These are phyloP conservation scores for Crithidia acanthocephali DNA, from an alignment of 208 protist species.

Conservation along the genomic window DNA sequence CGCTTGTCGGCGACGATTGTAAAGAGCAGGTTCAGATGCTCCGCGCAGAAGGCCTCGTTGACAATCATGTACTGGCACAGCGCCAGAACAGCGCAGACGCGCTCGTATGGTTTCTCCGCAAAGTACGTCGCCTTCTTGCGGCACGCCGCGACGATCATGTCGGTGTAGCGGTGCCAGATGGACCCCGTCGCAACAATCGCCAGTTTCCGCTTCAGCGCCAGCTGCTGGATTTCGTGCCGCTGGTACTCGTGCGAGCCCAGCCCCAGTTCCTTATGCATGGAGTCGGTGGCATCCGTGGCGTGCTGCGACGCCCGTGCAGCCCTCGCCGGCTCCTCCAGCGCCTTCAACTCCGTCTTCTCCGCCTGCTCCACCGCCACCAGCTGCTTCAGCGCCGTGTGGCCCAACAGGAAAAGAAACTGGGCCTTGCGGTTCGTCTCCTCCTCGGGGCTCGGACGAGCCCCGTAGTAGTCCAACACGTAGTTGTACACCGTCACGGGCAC, in stretches of 20 bases:
- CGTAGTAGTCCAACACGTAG: conserved; percentile 80
- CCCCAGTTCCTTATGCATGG: conserved; percentile 89
- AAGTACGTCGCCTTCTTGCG: conserved; percentile 46
- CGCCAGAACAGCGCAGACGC: conserved; percentile 83
- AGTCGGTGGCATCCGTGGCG: conserved; percentile 46
- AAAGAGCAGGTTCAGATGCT: conserved; percentile 83
- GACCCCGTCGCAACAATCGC: conserved; percentile 79
- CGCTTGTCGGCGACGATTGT: conserved; percentile 69
- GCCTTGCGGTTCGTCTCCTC: conserved; percentile 47
- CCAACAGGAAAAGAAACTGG: conserved; percentile 80
- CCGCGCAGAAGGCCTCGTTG: conserved; percentile 70
- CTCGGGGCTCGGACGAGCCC: conserved; percentile 6
- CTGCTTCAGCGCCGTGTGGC: conserved; percentile 85
- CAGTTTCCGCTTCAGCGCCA: conserved; percentile 62
- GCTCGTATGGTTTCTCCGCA: conserved; percentile 51
- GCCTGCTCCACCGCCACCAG: conserved; percentile 81
- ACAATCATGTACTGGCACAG: conserved; percentile 90
- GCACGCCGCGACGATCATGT: conserved; percentile 62
- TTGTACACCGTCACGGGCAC: conserved; percentile 74
- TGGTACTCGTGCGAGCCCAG: conserved; percentile 79
- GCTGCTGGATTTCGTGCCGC: conserved; percentile 86
- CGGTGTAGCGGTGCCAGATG: conserved; percentile 67
- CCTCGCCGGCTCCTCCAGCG: conserved; percentile 54
- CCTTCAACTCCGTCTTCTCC: conserved; percentile 80
- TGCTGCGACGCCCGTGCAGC: conserved; percentile 2